Percentiles rank a stretch among this genome's conserved stretches.
Evolutionary conservation across 192 early-diverging fungal species (phyloP).

Genomic region (Backusella psychrophila): DNA sequence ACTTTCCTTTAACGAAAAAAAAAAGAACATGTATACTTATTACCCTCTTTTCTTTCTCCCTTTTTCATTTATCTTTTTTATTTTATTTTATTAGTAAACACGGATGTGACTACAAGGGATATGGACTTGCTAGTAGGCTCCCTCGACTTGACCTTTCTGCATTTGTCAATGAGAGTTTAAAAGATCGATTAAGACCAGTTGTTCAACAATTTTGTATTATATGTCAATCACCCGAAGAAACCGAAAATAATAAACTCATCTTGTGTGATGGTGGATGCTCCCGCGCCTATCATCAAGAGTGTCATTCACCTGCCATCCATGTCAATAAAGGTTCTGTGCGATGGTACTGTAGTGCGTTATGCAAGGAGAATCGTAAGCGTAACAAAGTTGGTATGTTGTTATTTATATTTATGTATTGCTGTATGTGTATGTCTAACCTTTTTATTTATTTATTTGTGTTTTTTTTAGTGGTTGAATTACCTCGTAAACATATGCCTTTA

Average conservation of each 20-base stretch:
- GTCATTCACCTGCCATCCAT: slow-evolving; percentile 1
- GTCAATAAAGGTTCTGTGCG: slow-evolving; percentile 3
- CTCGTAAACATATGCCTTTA: slow-evolving; percentile 28
- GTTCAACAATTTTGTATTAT: slow-evolving; percentile 79
- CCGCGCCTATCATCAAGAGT: slow-evolving; percentile 64
- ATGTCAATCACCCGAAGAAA: slow-evolving; percentile 55
- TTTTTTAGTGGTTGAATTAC: slow-evolving; percentile 26
- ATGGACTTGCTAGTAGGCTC: slow-evolving; percentile 83
- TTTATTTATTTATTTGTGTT: not conserved
- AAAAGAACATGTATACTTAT: not conserved
- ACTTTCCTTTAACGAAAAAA: not conserved
- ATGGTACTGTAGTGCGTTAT: slow-evolving; percentile 7
- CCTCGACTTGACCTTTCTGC: slow-evolving; percentile 77
- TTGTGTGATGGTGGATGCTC: slow-evolving; percentile 81
- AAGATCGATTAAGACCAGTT: slow-evolving; percentile 75
- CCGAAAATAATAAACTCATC: slow-evolving; percentile 55
- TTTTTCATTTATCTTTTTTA: not conserved
- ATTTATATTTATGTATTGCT: not conserved
- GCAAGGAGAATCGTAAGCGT: slow-evolving; percentile 10
- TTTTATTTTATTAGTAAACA: slow-evolving; percentile 59
- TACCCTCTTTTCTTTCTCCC: not conserved
- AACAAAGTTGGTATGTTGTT: slow-evolving; percentile 13
- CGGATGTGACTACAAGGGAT: slow-evolving; percentile 92
- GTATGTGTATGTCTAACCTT: not conserved
- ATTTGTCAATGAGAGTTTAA: slow-evolving; percentile 71